Evolutionary conservation across 306 rosid species (phyloP).

Genomic region (Quillaja saponaria): DNA sequence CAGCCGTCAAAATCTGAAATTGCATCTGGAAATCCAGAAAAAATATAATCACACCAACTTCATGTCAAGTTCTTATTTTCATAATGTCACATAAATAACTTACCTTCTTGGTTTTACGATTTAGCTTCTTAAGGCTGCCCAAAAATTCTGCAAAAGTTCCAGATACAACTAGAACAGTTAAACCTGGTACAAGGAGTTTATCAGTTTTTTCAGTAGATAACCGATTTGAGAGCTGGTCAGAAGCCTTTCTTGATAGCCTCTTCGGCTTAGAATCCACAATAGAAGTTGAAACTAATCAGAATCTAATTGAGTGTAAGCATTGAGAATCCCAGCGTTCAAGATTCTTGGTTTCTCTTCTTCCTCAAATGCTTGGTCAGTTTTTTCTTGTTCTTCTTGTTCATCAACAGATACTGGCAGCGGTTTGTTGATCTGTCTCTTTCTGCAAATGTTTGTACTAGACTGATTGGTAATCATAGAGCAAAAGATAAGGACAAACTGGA

Average conservation of each 20-base stretch:
- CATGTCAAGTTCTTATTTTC: slow-evolving; percentile 25
- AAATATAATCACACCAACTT: slow-evolving; percentile 18
- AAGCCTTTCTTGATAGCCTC: slow-evolving; percentile 41
- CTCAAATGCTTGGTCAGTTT: slow-evolving; percentile 60
- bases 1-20: slow-evolving; percentile 9
- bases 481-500: neutral
- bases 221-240: slow-evolving; percentile 30
- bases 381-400: slow-evolving; percentile 80
- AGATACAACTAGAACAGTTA: slow-evolving; percentile 63
- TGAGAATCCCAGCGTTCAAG: slow-evolving; percentile 28
- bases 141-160: slow-evolving; percentile 74
- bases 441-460: slow-evolving; percentile 35
- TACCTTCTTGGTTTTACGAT: slow-evolving; percentile 68
- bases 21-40: slow-evolving; percentile 12
- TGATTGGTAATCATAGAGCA: neutral
- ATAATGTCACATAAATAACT: slow-evolving; percentile 28
- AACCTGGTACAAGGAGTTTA: slow-evolving; percentile 52
- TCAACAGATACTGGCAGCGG: slow-evolving; percentile 67
- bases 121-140: slow-evolving; percentile 81
- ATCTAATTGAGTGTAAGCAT: slow-evolving; percentile 28
- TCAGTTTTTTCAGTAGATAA: slow-evolving; percentile 32
- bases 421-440: slow-evolving; percentile 76
- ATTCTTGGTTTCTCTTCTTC: slow-evolving; percentile 51
- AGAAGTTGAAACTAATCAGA: slow-evolving; percentile 31
- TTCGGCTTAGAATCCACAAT: slow-evolving; percentile 50